Evolutionary conservation across 169 alveolate species (phyloP).

Genomic region (Nephromyces sp.): DNA sequence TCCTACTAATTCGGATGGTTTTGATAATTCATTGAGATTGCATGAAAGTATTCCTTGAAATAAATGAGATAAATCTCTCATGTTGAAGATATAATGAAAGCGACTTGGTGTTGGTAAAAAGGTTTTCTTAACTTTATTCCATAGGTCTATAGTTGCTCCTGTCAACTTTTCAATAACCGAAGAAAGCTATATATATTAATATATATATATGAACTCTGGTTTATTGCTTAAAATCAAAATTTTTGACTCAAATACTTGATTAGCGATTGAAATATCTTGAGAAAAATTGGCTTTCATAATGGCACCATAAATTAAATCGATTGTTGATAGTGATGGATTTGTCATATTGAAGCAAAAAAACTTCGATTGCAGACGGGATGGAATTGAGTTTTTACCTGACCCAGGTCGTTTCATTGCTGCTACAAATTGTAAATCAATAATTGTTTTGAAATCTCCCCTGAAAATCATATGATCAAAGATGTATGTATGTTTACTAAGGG

Average conservation of each 20-base stretch:
- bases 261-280: no score
- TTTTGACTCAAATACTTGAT: slow-evolving; percentile 53
- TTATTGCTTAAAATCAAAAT: not conserved
- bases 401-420: slow-evolving; percentile 94
- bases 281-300: slow-evolving; percentile 79
- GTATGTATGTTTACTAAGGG: not conserved
- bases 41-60: slow-evolving; percentile 80
- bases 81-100: slow-evolving; percentile 91
- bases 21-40: slow-evolving; percentile 50
- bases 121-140: slow-evolving; percentile 56
- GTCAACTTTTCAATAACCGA: slow-evolving; percentile 69
- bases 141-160: slow-evolving; percentile 78
- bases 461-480: not conserved
- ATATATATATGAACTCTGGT: not conserved
- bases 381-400: slow-evolving; percentile 93
- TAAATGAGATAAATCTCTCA: slow-evolving; percentile 90
- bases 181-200: slow-evolving; percentile 28
- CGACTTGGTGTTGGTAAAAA: slow-evolving; percentile 71
- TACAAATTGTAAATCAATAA: slow-evolving; percentile 75
- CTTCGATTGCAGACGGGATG: slow-evolving; percentile 86
- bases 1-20: slow-evolving; percentile 43
- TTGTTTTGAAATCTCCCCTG: slow-evolving; percentile 82
- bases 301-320: slow-evolving; percentile 88
- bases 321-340: slow-evolving; percentile 79
- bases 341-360: slow-evolving; percentile 87